These are phyloP conservation scores for Coix lacrymajobi DNA, from an alignment of 176 grass and related monocot species.

Conservation along the genomic window DNA sequence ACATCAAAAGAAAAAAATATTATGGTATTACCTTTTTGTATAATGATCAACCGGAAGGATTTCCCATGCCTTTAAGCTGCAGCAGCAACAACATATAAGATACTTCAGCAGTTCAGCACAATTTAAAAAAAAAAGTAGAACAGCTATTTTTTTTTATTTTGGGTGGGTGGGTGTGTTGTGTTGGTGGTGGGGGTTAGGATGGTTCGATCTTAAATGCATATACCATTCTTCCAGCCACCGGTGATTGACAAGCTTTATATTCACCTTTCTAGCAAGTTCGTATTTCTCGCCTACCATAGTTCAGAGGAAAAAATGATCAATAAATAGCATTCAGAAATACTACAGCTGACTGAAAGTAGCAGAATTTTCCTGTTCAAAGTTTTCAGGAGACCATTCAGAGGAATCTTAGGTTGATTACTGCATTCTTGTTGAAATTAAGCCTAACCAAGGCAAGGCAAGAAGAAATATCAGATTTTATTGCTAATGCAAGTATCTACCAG, in stretches of 20 bases:
- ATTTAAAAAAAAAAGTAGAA: neutral
- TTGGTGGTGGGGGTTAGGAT: neutral
- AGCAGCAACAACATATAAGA: neutral
- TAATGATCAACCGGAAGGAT: slow-evolving; percentile 58
- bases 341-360: neutral
- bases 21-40: slow-evolving; percentile 48
- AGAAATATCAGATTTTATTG: neutral
- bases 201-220: neutral
- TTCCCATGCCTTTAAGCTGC: slow-evolving; percentile 69
- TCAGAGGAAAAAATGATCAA: neutral
- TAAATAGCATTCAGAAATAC: neutral
- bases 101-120: slow-evolving; percentile 15
- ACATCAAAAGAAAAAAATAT: neutral
- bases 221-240: slow-evolving; percentile 77
- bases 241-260: slow-evolving; percentile 68
- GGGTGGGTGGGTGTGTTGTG: too few relatives aligned
- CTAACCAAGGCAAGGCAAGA: neutral
- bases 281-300: slow-evolving; percentile 60
- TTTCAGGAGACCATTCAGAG: neutral
- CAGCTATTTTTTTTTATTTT: neutral
- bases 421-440: neutral
- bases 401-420: neutral
- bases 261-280: slow-evolving; percentile 55
- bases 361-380: neutral
- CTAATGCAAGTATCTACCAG: neutral